Base-by-base conservation (phyloP, 208 protist genomes). In the Crithidia expoeki region DNA sequence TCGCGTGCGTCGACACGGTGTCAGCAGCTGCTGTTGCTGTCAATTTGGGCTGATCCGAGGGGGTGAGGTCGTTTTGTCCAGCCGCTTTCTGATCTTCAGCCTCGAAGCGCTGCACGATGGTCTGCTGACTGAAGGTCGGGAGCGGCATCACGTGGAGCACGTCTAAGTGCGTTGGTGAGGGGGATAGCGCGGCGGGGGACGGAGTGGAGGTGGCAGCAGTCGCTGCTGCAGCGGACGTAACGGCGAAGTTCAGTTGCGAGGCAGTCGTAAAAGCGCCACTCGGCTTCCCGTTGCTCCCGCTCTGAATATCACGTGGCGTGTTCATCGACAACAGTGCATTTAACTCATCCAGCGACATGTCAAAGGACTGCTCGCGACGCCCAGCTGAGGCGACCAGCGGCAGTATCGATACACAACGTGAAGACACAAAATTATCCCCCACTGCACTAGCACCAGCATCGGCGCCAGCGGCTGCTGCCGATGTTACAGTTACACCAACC, bases 341-440 rank as follows among this genome's bases (percentile, higher is more conserved):
- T 6, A 47, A 71, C 56, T 65, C 72, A 23, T 76, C 72, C 0
- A 71, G 21, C 2, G 72, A 71, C 56, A 67, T 16, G 49, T 66
- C 63, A 9, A 51, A 52, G 16, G 62, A 71, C 40, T 67, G 53
- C 38, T 53, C 63, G n/a, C 30, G 72, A 1, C 49, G 72, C 23
- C n/a, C 16, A 4, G 21, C 55, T 2, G 34, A 19, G 2, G 27
- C 16, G 9, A 19, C 28, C 23, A 34, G 21, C 10, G 55, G 62
- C 33, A 44, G 30, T 19, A 65, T 2, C 5, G 62, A 64, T 1
- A 14, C 25, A 1, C 47, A 62, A 0, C 19, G 25, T 14, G 62
- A 33, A 2, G 69, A 61, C 30, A 21, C 19, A n/a, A 52, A n/a
- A 17, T 14, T 40, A 16, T 16, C 33, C 11, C 28, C 12, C n/a